These are phyloP conservation scores for Peniophora sp. DNA, from an alignment of 1,284 basidiomycete species.

Conservation along the genomic window DNA sequence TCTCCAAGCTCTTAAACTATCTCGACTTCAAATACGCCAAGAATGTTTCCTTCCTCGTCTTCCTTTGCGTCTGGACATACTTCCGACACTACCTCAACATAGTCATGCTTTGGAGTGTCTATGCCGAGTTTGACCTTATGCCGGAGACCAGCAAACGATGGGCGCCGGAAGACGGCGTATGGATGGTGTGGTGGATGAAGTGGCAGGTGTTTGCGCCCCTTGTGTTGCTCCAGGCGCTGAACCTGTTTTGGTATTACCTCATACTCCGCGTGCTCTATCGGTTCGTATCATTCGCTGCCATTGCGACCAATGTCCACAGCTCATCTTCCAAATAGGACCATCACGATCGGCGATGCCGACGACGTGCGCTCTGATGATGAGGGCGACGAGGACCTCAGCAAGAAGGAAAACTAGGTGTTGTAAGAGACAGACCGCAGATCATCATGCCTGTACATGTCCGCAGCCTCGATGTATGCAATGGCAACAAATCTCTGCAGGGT, in stretches of 20 bases:
- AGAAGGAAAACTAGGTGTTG: constrained; percentile 20
- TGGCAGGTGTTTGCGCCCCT: constrained; percentile 78
- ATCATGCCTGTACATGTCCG: too few relatives aligned
- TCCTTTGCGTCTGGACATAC: constrained; percentile 84
- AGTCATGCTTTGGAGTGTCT: constrained; percentile 83
- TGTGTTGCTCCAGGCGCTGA: constrained; percentile 71
- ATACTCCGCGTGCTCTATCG: constrained; percentile 66
- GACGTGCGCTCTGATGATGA: constrained; percentile 65
- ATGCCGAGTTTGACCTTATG: constrained; percentile 70
- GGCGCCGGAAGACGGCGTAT: constrained; percentile 60
- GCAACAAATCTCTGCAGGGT: too few relatives aligned
- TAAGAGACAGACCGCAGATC: too few relatives aligned
- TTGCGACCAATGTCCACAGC: too few relatives aligned
- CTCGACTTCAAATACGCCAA: constrained; percentile 63
- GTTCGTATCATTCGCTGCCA: constrained; percentile 23
- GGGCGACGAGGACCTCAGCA: constrained; percentile 33
- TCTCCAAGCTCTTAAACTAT: constrained; percentile 86
- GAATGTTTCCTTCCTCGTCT: constrained; percentile 55
- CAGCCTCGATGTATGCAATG: too few relatives aligned
- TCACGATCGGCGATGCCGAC: constrained; percentile 24
- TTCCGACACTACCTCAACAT: constrained; percentile 94
- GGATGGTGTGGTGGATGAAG: constrained; percentile 73
- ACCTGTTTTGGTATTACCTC: constrained; percentile 86
- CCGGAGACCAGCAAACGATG: constrained; percentile 58
- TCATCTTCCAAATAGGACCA: too few relatives aligned